Evolutionary conservation across 805 yeast species (phyloP).

Genomic region (Grigorovia yakushimaensis): DNA sequence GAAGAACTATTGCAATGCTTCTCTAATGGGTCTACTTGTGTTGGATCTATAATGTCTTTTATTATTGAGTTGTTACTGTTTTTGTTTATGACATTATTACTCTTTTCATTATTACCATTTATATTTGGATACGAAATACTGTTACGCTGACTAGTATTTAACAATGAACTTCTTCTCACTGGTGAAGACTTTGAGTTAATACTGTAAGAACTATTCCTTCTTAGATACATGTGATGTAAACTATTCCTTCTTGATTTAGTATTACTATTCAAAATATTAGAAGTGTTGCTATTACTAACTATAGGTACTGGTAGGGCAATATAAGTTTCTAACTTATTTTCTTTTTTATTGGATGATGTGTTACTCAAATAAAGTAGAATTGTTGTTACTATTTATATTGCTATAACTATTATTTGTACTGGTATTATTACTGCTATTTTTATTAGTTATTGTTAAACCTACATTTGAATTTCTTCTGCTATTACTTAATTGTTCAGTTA

Average conservation of each 20-base stretch:
- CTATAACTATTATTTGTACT: background rate
- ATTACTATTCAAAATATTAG: background rate
- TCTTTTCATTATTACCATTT: too few relatives aligned
- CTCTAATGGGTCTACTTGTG: conserved; percentile 8
- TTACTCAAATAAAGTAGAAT: too few relatives aligned
- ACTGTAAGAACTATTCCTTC: background rate
- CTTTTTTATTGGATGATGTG: too few relatives aligned
- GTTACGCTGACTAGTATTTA: background rate
- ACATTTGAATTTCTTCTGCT: background rate
- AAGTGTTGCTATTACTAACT: background rate
- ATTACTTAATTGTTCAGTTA: background rate
- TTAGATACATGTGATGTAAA: background rate
- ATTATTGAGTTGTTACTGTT: background rate
- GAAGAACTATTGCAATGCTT: background rate
- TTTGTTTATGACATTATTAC: too few relatives aligned
- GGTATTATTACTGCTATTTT: background rate
- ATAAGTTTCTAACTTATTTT: background rate
- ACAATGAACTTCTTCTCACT: background rate
- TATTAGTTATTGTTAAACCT: background rate
- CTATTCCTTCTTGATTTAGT: background rate
- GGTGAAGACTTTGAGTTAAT: background rate
- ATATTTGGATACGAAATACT: background rate
- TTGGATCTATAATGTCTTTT: background rate
- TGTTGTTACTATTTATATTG: conserved; percentile 3
- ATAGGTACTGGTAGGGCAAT: background rate